phyloP scores from a whole-genome alignment of 192 early-diverging fungal genomes.

The Cladochytrium replicatum region DNA sequence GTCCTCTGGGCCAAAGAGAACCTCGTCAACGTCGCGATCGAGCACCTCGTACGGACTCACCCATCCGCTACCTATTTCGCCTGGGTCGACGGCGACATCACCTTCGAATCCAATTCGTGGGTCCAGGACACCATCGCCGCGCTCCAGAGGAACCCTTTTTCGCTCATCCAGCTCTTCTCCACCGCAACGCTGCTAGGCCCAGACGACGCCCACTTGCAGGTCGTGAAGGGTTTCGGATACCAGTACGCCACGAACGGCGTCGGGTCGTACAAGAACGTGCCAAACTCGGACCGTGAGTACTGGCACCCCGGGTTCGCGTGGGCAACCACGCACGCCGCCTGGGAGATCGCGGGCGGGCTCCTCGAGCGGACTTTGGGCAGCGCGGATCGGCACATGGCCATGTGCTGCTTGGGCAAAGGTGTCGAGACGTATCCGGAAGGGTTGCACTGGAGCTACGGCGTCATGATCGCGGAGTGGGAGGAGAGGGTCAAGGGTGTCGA shows the following conservation, averaged over 20 bases:
- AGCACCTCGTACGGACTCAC: background rate
- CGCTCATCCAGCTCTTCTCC: slow-evolving; percentile 4
- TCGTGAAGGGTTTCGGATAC: slow-evolving; percentile 10
- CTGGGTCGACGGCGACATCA: slow-evolving; percentile 12
- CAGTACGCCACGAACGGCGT: background rate
- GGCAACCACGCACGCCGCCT: background rate
- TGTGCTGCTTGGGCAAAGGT: slow-evolving; percentile 1
- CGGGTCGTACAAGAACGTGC: slow-evolving; percentile 2
- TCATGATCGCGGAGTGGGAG: slow-evolving; percentile 6
- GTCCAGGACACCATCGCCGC: slow-evolving; percentile 4
- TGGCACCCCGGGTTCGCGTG: slow-evolving; percentile 17
- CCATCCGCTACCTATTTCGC: slow-evolving; percentile 6
- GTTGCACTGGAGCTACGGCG: background rate
- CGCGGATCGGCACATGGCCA: slow-evolving; percentile 16
- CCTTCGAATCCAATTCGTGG: background rate
- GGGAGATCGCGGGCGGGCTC: slow-evolving; percentile 4
- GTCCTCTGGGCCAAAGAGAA: slow-evolving; percentile 16
- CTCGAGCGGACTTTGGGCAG: slow-evolving; percentile 12
- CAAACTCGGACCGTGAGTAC: slow-evolving; percentile 4
- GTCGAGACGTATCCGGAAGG: slow-evolving; percentile 1
- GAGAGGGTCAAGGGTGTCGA: background rate
- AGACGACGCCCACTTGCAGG: background rate
- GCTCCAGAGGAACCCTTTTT: background rate
- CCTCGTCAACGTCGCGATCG: slow-evolving; percentile 11
- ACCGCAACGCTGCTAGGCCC: background rate